Conservation (phyloP, 164 flowering plant species). For the Buxus sempervirens region DNA sequence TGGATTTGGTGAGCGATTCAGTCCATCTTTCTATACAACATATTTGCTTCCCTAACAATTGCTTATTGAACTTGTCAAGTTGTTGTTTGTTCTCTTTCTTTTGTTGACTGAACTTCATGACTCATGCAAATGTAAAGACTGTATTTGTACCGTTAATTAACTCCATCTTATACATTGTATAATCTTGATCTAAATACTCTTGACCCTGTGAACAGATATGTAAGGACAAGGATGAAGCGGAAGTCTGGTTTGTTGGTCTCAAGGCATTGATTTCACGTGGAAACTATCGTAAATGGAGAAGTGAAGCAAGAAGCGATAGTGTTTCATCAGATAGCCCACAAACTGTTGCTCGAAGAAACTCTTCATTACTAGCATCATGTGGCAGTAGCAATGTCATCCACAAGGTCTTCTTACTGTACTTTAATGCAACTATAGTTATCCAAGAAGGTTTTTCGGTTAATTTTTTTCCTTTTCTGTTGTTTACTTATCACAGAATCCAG, state of each 20-base stretch:
- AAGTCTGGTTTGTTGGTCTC: slow-evolving; percentile 89
- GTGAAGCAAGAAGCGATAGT: slow-evolving; percentile 43
- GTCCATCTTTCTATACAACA: not conserved
- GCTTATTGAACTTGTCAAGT: too few relatives aligned
- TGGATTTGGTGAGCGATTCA: slow-evolving; percentile 70
- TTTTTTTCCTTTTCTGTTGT: not conserved
- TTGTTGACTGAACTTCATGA: too few relatives aligned
- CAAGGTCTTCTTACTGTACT: slow-evolving; percentile 19
- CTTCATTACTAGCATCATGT: slow-evolving; percentile 36
- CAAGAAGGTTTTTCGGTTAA: not conserved
- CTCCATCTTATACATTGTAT: too few relatives aligned
- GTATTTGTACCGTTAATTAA: too few relatives aligned
- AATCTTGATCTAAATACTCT: too few relatives aligned
- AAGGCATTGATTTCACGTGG: slow-evolving; percentile 68
- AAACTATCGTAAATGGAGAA: slow-evolving; percentile 39
- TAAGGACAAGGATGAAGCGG: slow-evolving; percentile 96
- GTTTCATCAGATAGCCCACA: slow-evolving; percentile 46
- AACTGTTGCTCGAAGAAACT: slow-evolving; percentile 28
- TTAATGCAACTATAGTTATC: not conserved
- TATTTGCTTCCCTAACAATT: not conserved
- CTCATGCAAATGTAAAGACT: too few relatives aligned
- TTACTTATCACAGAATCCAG: slow-evolving; percentile 49
- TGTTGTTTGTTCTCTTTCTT: too few relatives aligned
- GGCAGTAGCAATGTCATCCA: slow-evolving; percentile 28
- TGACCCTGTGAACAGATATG: slow-evolving; percentile 60